Percentiles rank a stretch among this genome's conserved stretches.
Evolutionary conservation across 768 basidiomycete species (phyloP).

Genomic region (Kwoniella dendrophila): DNA sequence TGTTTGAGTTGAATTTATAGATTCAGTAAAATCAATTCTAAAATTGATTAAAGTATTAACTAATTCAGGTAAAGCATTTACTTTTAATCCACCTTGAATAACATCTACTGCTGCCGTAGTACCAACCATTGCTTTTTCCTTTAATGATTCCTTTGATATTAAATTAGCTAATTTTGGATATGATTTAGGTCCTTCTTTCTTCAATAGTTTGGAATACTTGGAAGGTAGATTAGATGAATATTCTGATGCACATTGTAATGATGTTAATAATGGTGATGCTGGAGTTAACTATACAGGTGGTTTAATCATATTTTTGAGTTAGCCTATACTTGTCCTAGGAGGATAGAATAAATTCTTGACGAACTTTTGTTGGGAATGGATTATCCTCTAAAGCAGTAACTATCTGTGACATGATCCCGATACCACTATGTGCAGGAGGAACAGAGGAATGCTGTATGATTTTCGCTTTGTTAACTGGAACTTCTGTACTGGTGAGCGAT

Average conservation of each 20-base stretch:
- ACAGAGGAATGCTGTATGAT: slow-evolving; percentile 46
- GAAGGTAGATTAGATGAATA: slow-evolving; percentile 45
- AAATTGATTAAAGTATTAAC: slow-evolving; percentile 49
- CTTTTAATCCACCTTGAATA: slow-evolving; percentile 51
- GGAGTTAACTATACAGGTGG: slow-evolving; percentile 31
- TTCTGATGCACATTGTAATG: slow-evolving; percentile 42
- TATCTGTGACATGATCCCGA: slow-evolving; percentile 49
- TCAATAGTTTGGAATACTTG: slow-evolving; percentile 36
- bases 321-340: not conserved
- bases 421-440: slow-evolving; percentile 49
- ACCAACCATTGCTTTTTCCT: slow-evolving; percentile 36
- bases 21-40: slow-evolving; percentile 52
- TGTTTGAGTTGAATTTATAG: slow-evolving; percentile 35
- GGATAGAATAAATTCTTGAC: not conserved
- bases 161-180: slow-evolving; percentile 39
- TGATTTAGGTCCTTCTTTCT: slow-evolving; percentile 28
- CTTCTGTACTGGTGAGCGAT: not conserved
- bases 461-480: not conserved
- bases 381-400: slow-evolving; percentile 44
- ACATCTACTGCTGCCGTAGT: slow-evolving; percentile 54
- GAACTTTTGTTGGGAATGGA: slow-evolving; percentile 43
- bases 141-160: slow-evolving; percentile 16
- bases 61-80: slow-evolving; percentile 49
- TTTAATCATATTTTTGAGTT: not conserved
- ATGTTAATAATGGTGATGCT: slow-evolving; percentile 47